Percentiles rank a stretch among this genome's conserved stretches.
phyloP scores from a whole-genome alignment of 495 filamentous ascomycete genomes.

The Saxophila tyrrhenica region DNA sequence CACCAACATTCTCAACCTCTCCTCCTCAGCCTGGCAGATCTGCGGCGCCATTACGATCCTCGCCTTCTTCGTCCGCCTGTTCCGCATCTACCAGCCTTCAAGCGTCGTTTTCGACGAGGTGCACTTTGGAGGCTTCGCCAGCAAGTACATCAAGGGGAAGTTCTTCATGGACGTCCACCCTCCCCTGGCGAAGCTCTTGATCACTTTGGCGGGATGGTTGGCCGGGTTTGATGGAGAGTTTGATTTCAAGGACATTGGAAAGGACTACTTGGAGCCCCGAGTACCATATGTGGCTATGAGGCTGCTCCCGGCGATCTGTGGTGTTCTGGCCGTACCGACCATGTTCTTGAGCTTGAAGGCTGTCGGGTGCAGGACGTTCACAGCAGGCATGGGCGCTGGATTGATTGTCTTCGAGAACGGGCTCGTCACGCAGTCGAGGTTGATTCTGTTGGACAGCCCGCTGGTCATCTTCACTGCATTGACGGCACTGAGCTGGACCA shows the following conservation, averaged over 20 bases:
- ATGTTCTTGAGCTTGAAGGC: constrained; percentile 94
- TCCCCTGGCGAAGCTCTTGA: constrained; percentile 89
- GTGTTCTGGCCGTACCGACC: constrained; percentile 73
- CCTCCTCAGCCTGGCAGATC: constrained; percentile 68
- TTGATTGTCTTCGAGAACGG: constrained; percentile 94
- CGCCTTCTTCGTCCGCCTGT: constrained; percentile 71
- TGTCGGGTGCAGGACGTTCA: constrained; percentile 73
- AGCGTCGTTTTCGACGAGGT: constrained; percentile 99
- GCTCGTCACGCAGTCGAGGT: constrained; percentile 81
- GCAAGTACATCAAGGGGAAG: constrained; percentile 94
- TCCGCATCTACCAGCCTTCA: constrained; percentile 89
- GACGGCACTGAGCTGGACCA: constrained; percentile 80
- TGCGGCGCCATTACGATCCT: constrained; percentile 61
- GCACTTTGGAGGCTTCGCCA: constrained; percentile 95
- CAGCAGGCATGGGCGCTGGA: constrained; percentile 68
- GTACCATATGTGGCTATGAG: constrained; percentile 98
- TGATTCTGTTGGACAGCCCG: constrained; percentile 93
- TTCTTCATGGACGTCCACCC: constrained; percentile 99
- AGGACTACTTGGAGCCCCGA: constrained; percentile 88
- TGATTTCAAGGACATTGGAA: constrained; percentile 99
- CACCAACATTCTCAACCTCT: constrained; percentile 56
- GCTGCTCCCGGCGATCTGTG: constrained; percentile 77
- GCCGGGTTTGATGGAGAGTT: constrained; percentile 93
- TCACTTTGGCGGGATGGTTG: constrained; percentile 89
- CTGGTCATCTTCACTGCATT: constrained; percentile 88